Conservation (phyloP, 768 basidiomycete species). For the Scleroderma bovista region DNA sequence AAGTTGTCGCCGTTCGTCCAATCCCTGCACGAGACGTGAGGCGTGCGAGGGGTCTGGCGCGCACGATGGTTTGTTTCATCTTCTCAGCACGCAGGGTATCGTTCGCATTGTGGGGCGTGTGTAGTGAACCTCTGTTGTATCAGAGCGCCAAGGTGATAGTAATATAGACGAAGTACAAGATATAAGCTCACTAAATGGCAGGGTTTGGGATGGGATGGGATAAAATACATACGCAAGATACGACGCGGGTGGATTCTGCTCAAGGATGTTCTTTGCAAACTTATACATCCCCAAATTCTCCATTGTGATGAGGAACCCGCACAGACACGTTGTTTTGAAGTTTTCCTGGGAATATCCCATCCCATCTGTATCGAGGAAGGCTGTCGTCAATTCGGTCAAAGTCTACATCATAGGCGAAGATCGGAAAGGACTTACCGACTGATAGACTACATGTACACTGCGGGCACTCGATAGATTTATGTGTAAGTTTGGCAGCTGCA, state of each 20-base stretch:
- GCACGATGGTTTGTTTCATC: conserved; percentile 17
- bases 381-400: conserved; percentile 26
- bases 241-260: conserved; percentile 3
- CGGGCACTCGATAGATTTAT: conserved; percentile 27
- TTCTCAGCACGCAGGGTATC: conserved; percentile 17
- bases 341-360: conserved; percentile 43
- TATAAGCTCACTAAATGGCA: not conserved
- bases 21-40: not conserved
- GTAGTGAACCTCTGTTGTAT: conserved; percentile 28
- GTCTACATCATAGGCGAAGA: not conserved
- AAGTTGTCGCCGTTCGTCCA: not conserved
- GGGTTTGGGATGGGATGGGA: not conserved
- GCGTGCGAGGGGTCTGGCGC: not conserved
- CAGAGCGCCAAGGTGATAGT: not conserved
- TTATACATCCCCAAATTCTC: conserved; percentile 34
- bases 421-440: conserved; percentile 16
- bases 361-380: conserved; percentile 32
- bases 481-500: conserved; percentile 11
- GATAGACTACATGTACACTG: conserved; percentile 12
- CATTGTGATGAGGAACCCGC: conserved; percentile 32
- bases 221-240: conserved; percentile 31
- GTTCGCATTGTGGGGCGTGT: conserved; percentile 12
- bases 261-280: conserved; percentile 32
- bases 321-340: conserved; percentile 34
- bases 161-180: not conserved